Conservation (phyloP, 176 grass and related monocot genomes). For the Neostapfia colusana region DNA sequence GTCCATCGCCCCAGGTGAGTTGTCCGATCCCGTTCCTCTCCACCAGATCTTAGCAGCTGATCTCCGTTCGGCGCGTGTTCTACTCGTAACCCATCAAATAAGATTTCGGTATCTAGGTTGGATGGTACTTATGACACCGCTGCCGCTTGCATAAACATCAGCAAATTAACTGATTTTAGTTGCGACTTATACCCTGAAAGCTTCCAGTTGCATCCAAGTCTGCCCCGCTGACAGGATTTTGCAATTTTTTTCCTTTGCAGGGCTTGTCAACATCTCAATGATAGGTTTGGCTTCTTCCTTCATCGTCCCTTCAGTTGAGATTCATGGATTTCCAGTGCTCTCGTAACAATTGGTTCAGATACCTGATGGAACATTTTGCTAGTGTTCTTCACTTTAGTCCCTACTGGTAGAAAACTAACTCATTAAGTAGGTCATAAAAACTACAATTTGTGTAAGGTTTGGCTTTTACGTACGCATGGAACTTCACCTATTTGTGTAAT, state of each 20-base stretch:
- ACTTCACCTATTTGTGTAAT: background rate
- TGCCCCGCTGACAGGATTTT: constrained; percentile 37
- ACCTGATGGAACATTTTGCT: background rate
- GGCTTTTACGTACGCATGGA: background rate
- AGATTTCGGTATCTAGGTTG: background rate
- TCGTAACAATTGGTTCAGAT: background rate
- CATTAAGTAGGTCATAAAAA: background rate
- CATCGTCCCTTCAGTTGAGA: background rate
- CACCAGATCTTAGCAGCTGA: constrained; percentile 36
- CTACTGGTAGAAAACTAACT: background rate
- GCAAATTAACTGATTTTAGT: constrained; percentile 8
- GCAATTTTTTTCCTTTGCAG: constrained; percentile 46
- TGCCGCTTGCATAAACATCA: background rate
- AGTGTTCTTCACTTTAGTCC: background rate
- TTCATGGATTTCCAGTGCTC: background rate
- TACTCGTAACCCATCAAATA: background rate
- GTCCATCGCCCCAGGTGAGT: constrained; percentile 67
- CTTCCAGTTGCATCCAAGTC: background rate
- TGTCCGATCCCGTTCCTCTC: background rate
- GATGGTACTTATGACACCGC: background rate
- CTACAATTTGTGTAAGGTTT: background rate
- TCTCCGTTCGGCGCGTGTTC: background rate
- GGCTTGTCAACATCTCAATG: constrained; percentile 66
- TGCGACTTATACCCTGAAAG: background rate
- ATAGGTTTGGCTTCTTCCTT: constrained; percentile 54